phyloP scores from a whole-genome alignment of 495 filamentous ascomycete species.

The Penicillium maclennaniae region DNA sequence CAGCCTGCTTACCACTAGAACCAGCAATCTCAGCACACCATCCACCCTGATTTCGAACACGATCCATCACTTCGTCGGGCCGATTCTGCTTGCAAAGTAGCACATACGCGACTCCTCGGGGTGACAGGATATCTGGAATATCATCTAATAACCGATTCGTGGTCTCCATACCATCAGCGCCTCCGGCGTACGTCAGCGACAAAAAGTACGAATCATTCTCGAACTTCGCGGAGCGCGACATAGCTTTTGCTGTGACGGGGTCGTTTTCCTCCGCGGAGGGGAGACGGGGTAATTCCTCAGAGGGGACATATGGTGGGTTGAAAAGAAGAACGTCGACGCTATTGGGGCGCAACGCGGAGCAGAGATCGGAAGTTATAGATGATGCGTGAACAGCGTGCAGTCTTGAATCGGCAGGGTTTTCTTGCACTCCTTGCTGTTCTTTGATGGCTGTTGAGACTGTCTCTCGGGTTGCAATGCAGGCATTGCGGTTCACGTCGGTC shows the following conservation, averaged over 20 bases:
- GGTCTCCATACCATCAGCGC: conserved; percentile 85
- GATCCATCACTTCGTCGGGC: conserved; percentile 67
- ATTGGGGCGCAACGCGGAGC: conserved; percentile 48
- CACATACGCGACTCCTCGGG: conserved; percentile 78
- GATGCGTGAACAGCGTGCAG: conserved; percentile 49
- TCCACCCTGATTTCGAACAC: conserved; percentile 53
- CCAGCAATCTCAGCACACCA: conserved; percentile 82
- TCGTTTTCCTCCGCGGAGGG: conserved; percentile 28
- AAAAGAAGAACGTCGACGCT: conserved; percentile 83
- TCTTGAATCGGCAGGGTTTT: neutral
- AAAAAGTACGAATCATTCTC: conserved; percentile 75
- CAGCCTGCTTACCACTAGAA: conserved; percentile 76
- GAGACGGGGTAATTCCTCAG: conserved; percentile 59
- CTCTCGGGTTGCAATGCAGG: conserved; percentile 62
- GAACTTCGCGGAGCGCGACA: conserved; percentile 42
- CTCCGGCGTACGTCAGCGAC: conserved; percentile 84
- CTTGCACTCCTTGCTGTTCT: conserved; percentile 17
- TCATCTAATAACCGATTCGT: conserved; percentile 71
- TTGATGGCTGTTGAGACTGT: conserved; percentile 58
- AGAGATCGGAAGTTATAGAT: conserved; percentile 63
- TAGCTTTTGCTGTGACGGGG: conserved; percentile 6
- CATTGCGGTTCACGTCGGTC: conserved; percentile 77
- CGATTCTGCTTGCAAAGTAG: conserved; percentile 85
- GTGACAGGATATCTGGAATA: conserved; percentile 58
- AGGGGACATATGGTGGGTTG: conserved; percentile 96